A percentile compares a stretch with the other conserved stretches of the same genome.
phyloP scores from a whole-genome alignment of 805 yeast species.

The Tetrapisispora phaffii region DNA sequence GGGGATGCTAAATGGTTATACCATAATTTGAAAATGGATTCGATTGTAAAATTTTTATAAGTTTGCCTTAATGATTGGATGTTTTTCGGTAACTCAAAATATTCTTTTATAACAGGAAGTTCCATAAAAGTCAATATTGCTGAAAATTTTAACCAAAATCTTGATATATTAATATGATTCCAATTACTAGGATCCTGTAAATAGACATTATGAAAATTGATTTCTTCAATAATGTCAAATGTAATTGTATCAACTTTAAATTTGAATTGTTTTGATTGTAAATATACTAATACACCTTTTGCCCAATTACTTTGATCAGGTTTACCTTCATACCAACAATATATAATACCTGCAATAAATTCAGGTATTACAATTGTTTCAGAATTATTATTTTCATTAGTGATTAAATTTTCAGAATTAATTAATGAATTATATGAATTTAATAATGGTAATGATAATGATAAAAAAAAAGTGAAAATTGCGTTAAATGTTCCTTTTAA shows the following conservation, averaged over 20 bases:
- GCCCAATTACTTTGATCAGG: conserved; percentile 42
- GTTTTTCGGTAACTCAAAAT: conserved; percentile 25
- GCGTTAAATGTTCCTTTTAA: conserved; percentile 33
- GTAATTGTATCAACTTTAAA: conserved; percentile 19
- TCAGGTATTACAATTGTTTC: neutral
- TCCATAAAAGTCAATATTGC: conserved; percentile 25
- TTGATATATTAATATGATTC: conserved; percentile 26
- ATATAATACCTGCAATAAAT: conserved; percentile 43
- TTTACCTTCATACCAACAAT: conserved; percentile 46
- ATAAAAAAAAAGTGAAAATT: conserved; percentile 27
- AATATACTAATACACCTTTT: conserved; percentile 21
- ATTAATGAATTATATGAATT: neutral
- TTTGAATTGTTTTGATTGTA: conserved; percentile 10
- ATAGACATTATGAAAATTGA: conserved; percentile 38
- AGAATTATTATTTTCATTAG: neutral
- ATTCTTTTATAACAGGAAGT: conserved; percentile 16
- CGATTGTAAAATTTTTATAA: conserved; percentile 20
- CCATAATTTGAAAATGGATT: conserved; percentile 28
- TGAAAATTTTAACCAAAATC: conserved; percentile 26
- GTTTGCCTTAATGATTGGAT: conserved; percentile 24
- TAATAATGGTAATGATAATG: conserved; percentile 23
- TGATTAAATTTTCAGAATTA: neutral
- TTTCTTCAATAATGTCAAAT: conserved; percentile 44
- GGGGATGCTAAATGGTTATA: conserved; percentile 21
- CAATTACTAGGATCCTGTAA: conserved; percentile 46